phyloP scores from a whole-genome alignment of 768 basidiomycete genomes.

The Boletellus ananas region DNA sequence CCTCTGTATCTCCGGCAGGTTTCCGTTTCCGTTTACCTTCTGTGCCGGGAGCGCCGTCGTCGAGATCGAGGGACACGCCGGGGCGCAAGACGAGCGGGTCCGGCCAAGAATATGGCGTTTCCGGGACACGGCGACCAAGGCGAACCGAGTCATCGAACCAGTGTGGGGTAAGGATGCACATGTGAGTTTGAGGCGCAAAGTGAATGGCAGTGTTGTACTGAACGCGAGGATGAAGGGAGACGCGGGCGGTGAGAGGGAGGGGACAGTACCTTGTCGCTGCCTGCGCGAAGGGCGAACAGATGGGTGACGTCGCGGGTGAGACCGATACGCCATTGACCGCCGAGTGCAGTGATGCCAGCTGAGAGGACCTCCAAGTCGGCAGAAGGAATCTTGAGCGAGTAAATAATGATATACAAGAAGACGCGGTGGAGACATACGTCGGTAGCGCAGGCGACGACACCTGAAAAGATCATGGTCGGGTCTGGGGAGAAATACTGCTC shows the following conservation, averaged over 20 bases:
- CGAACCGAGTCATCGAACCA: conserved; percentile 86
- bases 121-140: conserved; percentile 51
- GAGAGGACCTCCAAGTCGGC: conserved; percentile 70
- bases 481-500: conserved; percentile 70
- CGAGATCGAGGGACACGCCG: conserved; percentile 13
- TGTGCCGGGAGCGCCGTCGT: conserved; percentile 14
- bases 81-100: conserved; percentile 51
- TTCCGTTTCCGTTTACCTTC: conserved; percentile 22
- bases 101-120: conserved; percentile 68
- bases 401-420: conserved; percentile 1
- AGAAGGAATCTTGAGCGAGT: conserved; percentile 43
- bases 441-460: conserved; percentile 67
- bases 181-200: conserved; percentile 51
- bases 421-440: conserved; percentile 42
- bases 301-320: conserved; percentile 88
- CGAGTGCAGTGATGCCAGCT: conserved; percentile 68
- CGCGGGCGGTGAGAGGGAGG: neutral
- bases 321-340: conserved; percentile 75
- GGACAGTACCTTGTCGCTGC: conserved; percentile 40
- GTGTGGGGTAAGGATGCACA: conserved; percentile 78
- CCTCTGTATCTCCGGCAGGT: conserved; percentile 22
- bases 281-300: conserved; percentile 57
- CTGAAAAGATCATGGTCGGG: conserved; percentile 78
- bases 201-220: conserved; percentile 50
- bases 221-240: neutral